Conservation (phyloP, 1,139 yeast genomes). For the Zygosaccharomyces sapae region DNA sequence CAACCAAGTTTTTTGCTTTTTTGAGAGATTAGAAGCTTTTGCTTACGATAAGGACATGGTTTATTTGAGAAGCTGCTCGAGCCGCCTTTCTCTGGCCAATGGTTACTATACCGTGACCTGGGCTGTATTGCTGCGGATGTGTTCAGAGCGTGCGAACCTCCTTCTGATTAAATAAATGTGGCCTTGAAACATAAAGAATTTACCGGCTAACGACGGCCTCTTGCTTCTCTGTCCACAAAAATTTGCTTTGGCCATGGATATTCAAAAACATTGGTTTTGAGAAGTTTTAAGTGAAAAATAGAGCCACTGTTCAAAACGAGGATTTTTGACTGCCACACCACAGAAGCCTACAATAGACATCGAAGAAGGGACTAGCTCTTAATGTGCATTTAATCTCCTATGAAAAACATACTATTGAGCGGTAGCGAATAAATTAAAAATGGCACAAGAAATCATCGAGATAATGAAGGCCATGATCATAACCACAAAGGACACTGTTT, state of each 20-base stretch:
- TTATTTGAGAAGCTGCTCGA: background rate
- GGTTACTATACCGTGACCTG: background rate
- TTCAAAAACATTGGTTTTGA: background rate
- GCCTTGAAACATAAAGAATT: background rate
- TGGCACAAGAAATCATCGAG: background rate
- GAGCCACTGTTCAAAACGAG: background rate
- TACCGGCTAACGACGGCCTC: background rate
- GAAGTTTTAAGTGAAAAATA: background rate
- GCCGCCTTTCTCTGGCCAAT: background rate
- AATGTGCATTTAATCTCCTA: background rate
- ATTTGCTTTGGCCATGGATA: background rate
- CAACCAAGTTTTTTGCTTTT: background rate
- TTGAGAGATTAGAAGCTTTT: background rate
- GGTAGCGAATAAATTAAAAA: background rate
- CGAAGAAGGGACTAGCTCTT: background rate
- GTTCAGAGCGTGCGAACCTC: background rate
- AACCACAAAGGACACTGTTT: background rate
- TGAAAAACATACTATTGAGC: background rate
- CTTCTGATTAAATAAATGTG: background rate
- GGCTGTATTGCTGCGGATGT: background rate
- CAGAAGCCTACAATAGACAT: background rate
- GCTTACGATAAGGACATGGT: background rate
- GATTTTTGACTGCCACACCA: background rate
- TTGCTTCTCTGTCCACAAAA: background rate
- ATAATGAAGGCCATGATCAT: background rate